Evolutionary conservation across 1,284 basidiomycete species (phyloP).

Genomic region (Dichomitus squalens): DNA sequence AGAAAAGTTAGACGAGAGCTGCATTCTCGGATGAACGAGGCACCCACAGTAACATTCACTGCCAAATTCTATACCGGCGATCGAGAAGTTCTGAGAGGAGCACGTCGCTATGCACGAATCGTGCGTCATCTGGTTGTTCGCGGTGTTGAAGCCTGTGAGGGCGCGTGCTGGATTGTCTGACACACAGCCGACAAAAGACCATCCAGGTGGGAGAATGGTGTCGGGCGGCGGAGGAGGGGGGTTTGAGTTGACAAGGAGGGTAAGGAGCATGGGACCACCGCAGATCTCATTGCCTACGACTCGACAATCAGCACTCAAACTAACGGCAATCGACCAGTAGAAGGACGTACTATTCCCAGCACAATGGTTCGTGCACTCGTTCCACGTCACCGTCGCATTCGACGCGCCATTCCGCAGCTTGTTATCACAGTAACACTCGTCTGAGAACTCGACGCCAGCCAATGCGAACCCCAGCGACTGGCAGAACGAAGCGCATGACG

Average conservation of each 20-base stretch:
- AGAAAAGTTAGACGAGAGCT: not conserved
- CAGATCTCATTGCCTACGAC: constrained; percentile 24
- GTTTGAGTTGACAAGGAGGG: constrained; percentile 24
- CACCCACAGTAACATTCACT: constrained; percentile 30
- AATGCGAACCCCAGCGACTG: constrained; percentile 26
- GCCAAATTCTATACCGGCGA: constrained; percentile 30
- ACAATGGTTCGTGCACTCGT: constrained; percentile 28
- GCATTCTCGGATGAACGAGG: too few species aligned
- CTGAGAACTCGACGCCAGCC: constrained; percentile 30
- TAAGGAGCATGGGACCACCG: constrained; percentile 30
- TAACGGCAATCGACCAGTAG: not conserved
- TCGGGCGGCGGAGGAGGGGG: constrained; percentile 11
- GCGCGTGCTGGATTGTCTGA: constrained; percentile 21
- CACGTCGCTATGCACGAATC: constrained; percentile 20
- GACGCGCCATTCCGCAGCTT: constrained; percentile 29
- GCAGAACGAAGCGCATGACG: constrained; percentile 29
- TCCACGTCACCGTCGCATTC: constrained; percentile 21
- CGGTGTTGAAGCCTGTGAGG: constrained; percentile 18
- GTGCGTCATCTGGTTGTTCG: constrained; percentile 18
- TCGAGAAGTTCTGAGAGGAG: constrained; percentile 22
- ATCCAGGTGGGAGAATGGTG: constrained; percentile 14
- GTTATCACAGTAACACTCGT: constrained; percentile 33
- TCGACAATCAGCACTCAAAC: not conserved
- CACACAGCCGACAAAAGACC: constrained; percentile 16
- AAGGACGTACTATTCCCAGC: constrained; percentile 27